phyloP scores from a whole-genome alignment of 768 basidiomycete species.

The Russula virescens region DNA sequence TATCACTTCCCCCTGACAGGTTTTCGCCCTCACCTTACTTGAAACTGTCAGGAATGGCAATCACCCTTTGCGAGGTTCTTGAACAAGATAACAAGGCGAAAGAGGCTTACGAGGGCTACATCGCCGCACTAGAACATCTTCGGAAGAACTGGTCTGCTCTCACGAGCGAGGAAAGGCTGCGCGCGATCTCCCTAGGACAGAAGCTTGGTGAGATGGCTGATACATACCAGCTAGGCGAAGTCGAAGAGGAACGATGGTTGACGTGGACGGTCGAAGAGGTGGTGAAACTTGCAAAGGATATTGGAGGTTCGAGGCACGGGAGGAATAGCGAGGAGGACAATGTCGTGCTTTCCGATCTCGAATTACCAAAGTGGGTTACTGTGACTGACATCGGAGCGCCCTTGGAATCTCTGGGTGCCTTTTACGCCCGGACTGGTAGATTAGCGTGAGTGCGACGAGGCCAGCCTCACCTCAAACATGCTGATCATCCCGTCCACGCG shows the following conservation, averaged over 20 bases:
- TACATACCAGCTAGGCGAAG: constrained; percentile 31
- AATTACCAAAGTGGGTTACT: constrained; percentile 55
- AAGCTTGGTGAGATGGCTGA: constrained; percentile 42
- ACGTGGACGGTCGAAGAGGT: constrained; percentile 41
- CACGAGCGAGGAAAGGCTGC: constrained; percentile 37
- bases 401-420: constrained; percentile 58
- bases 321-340: constrained; percentile 18
- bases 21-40: constrained; percentile 47
- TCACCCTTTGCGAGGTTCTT: constrained; percentile 51
- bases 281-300: constrained; percentile 37
- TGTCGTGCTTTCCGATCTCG: constrained; percentile 39
- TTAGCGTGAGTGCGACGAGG: constrained; percentile 42
- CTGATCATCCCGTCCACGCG: constrained; percentile 3
- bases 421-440: constrained; percentile 52
- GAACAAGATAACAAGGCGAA: constrained; percentile 36
- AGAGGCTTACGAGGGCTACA: constrained; percentile 28
- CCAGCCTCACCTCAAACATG: constrained; percentile 14
- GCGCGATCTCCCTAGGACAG: constrained; percentile 40
- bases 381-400: constrained; percentile 60
- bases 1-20: constrained; percentile 35
- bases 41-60: constrained; percentile 63
- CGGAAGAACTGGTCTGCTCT: constrained; percentile 25
- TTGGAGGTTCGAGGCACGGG: constrained; percentile 4
- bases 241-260: constrained; percentile 41
- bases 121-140: constrained; percentile 30